Base-by-base conservation (phyloP, 2,329 filamentous ascomycete genomes). In the Fusarium sp. region DNA sequence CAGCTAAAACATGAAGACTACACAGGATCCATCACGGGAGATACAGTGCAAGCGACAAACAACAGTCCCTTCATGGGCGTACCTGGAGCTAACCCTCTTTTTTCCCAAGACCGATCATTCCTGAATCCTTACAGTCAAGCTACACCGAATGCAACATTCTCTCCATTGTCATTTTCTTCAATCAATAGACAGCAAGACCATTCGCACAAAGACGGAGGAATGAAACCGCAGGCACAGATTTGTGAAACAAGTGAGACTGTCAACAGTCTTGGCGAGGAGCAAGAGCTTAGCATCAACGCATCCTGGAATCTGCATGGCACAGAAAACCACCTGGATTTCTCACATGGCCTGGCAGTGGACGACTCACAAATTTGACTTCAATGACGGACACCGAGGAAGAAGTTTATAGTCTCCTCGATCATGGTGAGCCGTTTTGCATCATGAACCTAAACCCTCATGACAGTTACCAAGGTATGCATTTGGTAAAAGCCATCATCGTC, bases 81-180 rank as follows among this genome's bases (percentile, higher is more conserved):
- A 14, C 55, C 80, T 18, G 77, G 77, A 46, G 68, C 73, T 2
- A 81, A 81, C 37, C 78, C 80, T 14, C 73, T 82, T 23, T 78
- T 80, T 41, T 66, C 76, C 17, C 79, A 79, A 23, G 79, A 80
- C 12, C 73, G 75, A n/a, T 35, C 76, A 23, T 78, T 81, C 20
- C 62, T 79, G 44, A 73, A 67, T 40, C 54, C 79, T 9, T 78
- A 74, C 32, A 73, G 64, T 41, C 73, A 78, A 41, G 54, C 73
- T 38, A 69, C 73, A 6, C 52, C 71, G 9, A 70, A 57, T 33
- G 64, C 73, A 26, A 52, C 73, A 13, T 61, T 78, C 18, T 70
- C 76, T 17, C 76, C 76, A 1, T 64, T 81, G 23, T 70, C 73
- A 8, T 80, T 82, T 58, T 76, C 77, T 14, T 70, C 79, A 12